Conservation (phyloP, 495 filamentous ascomycete species). For the Aspergillus indologenus region DNA sequence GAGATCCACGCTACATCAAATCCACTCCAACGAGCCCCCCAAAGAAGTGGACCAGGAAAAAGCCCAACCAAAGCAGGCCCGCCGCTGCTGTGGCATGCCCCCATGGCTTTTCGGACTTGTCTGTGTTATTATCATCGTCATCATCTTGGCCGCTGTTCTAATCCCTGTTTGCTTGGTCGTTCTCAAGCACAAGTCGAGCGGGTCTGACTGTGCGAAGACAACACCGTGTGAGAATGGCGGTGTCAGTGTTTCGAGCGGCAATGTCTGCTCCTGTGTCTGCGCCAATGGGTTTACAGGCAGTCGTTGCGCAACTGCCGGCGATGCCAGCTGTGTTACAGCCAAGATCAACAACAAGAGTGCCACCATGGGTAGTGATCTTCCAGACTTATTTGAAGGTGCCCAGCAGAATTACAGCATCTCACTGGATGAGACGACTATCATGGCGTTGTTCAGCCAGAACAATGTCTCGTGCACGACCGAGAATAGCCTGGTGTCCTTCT, state of each 20-base stretch:
- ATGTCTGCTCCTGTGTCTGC: slow-evolving; percentile 80
- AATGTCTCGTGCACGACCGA: slow-evolving; percentile 75
- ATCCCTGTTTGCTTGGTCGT: slow-evolving; percentile 83
- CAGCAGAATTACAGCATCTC: slow-evolving; percentile 70
- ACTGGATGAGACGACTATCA: slow-evolving; percentile 60
- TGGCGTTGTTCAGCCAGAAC: slow-evolving; percentile 70
- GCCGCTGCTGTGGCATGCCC: slow-evolving; percentile 77
- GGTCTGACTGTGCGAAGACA: slow-evolving; percentile 47
- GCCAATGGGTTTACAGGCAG: slow-evolving; percentile 80
- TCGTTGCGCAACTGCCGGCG: slow-evolving; percentile 59
- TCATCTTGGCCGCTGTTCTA: slow-evolving; percentile 85
- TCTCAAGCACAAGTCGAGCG: slow-evolving; percentile 44
- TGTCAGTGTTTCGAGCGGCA: slow-evolving; percentile 60
- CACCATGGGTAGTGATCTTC: slow-evolving; percentile 76
- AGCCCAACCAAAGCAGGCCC: slow-evolving; percentile 14
- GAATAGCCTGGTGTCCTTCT: slow-evolving; percentile 84
- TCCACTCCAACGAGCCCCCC: slow-evolving; percentile 28
- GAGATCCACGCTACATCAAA: slow-evolving; percentile 35
- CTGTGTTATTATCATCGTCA: slow-evolving; percentile 61
- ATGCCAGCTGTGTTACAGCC: slow-evolving; percentile 69
- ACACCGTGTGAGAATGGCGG: slow-evolving; percentile 77
- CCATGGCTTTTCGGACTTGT: slow-evolving; percentile 74
- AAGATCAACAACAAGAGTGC: slow-evolving; percentile 60
- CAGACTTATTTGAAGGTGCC: slow-evolving; percentile 63
- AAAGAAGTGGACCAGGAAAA: slow-evolving; percentile 23